Base-by-base conservation (phyloP, 2,329 filamentous ascomycete species). In the Ophiosphaerella narmari region DNA sequence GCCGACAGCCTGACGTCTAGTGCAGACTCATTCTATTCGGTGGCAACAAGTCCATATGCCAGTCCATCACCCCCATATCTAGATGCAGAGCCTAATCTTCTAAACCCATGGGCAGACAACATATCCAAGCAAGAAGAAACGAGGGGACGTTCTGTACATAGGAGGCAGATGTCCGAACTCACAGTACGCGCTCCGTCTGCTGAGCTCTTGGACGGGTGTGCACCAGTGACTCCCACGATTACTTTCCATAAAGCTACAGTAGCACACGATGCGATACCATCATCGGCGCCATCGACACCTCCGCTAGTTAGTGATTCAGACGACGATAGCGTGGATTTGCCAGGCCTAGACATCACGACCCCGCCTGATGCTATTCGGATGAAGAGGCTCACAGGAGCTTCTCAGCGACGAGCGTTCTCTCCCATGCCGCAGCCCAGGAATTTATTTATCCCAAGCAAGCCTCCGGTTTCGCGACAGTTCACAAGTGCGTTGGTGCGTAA, bases 341-440 rank as follows among this genome's bases (percentile, higher is more conserved):
- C 51, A 43, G 70, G 57, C 60, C 60, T 64, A 55, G 75, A 72
- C 67, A 71, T 68, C 54, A 74, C 54, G 52, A 79, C 66, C 57
- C 77, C 70, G 35, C 73, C 68, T 14, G 63, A 70, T 50, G 68
- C 64, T 7, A 71, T 73, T 38, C 67, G 69, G 37, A 70, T 69
- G 56, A 71, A 65, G 46, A 65, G 66, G 36, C 66, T 74, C 33
- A 84, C 72, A 39, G 82, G 85, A 21, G 79, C 82, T 2, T 85
- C 82, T 2, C 77, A 79, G 48, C 78, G 80, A 49, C 81, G 84
- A 33, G 81, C 82, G 7, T 76, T 88, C 7, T 87, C 87, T 0
- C 86, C 88, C 0, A 78, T 91, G 54, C 87, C 88, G 2, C 81
- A 86, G 1, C 78, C 86, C 0, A 85, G 86, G 6, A 88, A 86